phyloP scores from a whole-genome alignment of 2,329 filamentous ascomycete genomes.

The Colletotrichum horii region DNA sequence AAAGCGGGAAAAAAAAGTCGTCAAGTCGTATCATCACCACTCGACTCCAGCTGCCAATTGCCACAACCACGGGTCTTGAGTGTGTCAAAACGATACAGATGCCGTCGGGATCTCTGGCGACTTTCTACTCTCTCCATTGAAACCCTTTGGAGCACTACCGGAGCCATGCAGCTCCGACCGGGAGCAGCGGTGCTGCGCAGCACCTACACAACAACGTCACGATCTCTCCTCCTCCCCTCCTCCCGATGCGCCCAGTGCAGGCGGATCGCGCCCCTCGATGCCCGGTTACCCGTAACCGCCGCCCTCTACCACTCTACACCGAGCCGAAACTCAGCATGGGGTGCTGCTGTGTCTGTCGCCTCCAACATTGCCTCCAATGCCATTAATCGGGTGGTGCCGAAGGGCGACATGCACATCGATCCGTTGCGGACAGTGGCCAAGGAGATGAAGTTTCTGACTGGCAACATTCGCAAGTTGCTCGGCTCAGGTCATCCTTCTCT shows the following conservation, averaged over 20 bases:
- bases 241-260: slow-evolving; percentile 39
- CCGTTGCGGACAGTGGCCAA: slow-evolving; percentile 90
- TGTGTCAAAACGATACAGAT: neutral
- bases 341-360: slow-evolving; percentile 73
- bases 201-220: slow-evolving; percentile 28
- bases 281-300: slow-evolving; percentile 36
- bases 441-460: slow-evolving; percentile 94
- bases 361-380: slow-evolving; percentile 75
- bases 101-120: neutral
- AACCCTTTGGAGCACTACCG: slow-evolving; percentile 23
- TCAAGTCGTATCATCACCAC: slow-evolving; percentile 1
- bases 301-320: slow-evolving; percentile 50
- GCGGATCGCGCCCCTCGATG: slow-evolving; percentile 32
- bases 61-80: neutral
- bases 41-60: slow-evolving; percentile 10
- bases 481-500: slow-evolving; percentile 94
- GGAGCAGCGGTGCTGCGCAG: slow-evolving; percentile 56
- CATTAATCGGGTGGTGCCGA: slow-evolving; percentile 61
- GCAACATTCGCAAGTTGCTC: slow-evolving; percentile 90
- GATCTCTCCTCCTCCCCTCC: slow-evolving; percentile 22
- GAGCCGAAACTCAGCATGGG: slow-evolving; percentile 69
- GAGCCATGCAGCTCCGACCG: slow-evolving; percentile 59
- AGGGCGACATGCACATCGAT: slow-evolving; percentile 77
- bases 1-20: slow-evolving; percentile 9
- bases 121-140: neutral